Evolutionary conservation across 371 early-diverging fungal species (phyloP), one percentile per base, ranked within the genome.

Genomic region (Apophysomyces trapeziformis): DNA sequence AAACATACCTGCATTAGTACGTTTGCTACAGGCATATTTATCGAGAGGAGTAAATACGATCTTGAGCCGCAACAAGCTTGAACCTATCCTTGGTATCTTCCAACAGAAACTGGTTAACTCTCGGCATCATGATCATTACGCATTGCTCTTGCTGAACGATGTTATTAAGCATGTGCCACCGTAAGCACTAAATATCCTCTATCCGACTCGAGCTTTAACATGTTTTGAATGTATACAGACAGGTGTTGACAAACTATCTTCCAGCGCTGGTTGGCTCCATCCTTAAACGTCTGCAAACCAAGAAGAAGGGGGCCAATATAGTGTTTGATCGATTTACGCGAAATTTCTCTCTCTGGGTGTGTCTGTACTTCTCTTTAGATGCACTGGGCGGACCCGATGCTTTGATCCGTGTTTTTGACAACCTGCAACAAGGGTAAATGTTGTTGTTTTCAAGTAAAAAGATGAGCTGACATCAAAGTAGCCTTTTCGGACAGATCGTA

Each of bases 1-100:
- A 58, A 99, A 97, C 72, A 88, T 96, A 32, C 98, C 98, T 57
- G 98, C 98, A 0, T 82, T 99, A 7, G 95, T 95, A 35, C 87
- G 90, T 37, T 80, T 98, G 47, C 72, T 98, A 50, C 90, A 92
- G 71, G 88, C 94, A 35, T 97, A 93, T 74, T 70, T 99, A 69
- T 74, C 80, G 45, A 88, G 90, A 61, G 94, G 92, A 26, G 80
- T 91, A 12, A 84, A 90, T 58, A 74, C 85, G 1, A 83, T 87
- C 56, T 79, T 89, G 38, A 77, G 80, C 16, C 76, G 80, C 38
- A 87, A 88, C 57, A 88, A 92, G 60, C 70, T 99, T 60, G 86
- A 87, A 56, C 87, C 94, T 11, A 87, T 98, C 43, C 87, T 99
- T 41, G 99, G 99, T 65, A 90, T 98, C 13, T 96, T 92, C 80